These are phyloP conservation scores for Blastocystis sp. DNA, from an alignment of 352 stramenopile genomes.

Conservation along the genomic window DNA sequence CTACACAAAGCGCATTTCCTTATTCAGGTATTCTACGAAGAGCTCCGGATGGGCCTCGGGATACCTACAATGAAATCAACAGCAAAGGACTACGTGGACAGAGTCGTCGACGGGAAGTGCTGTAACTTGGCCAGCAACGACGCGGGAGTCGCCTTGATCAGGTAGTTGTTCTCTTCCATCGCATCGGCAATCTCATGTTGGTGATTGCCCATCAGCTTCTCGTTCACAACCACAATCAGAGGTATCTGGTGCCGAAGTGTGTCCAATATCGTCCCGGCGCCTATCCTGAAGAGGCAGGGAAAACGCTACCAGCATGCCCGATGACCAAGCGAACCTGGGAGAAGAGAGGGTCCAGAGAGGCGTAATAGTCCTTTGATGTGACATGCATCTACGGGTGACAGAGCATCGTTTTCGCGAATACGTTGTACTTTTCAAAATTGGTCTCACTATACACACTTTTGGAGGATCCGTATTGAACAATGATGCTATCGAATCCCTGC, in stretches of 20 bases:
- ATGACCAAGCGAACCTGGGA: constrained; percentile 10
- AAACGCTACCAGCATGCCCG: constrained; percentile 51
- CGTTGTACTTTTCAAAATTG: constrained; percentile 16
- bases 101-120: not conserved
- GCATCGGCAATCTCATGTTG: constrained; percentile 68
- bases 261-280: constrained; percentile 65
- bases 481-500: not conserved
- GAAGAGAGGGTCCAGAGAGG: constrained; percentile 26
- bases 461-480: constrained; percentile 44
- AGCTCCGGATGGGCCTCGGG: constrained; percentile 41
- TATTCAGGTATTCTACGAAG: not conserved
- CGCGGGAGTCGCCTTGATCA: constrained; percentile 27
- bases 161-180: constrained; percentile 42
- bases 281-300: not conserved
- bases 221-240: constrained; percentile 64
- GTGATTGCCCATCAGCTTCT: constrained; percentile 62
- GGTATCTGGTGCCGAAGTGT: not conserved
- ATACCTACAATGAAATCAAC: constrained; percentile 32
- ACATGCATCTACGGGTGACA: constrained; percentile 6
- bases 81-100: not conserved
- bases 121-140: constrained; percentile 17
- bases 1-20: constrained; percentile 32
- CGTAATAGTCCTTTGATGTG: constrained; percentile 36
- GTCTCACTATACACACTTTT: not conserved
- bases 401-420: not conserved